Conservation (phyloP, 345 rosid species). For the Gossypium ekmanianum region DNA sequence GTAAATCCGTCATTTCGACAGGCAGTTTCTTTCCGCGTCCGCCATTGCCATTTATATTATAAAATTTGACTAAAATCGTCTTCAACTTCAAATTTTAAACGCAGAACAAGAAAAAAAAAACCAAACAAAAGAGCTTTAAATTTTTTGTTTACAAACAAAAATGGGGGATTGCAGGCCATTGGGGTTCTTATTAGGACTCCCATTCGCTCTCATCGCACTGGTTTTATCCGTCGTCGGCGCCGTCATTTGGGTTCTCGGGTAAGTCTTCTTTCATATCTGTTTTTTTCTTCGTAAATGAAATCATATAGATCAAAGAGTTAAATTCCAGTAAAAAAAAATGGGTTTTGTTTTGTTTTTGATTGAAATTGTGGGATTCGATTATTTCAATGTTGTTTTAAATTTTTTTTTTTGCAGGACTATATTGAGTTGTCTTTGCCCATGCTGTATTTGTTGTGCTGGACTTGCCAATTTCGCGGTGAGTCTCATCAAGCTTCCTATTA, state of each 20-base stretch:
- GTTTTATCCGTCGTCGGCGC: conserved; percentile 63
- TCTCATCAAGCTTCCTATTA: conserved; percentile 68
- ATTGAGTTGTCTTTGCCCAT: conserved; percentile 84
- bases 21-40: conserved; percentile 17
- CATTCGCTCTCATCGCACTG: conserved; percentile 71
- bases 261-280: not conserved
- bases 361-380: not conserved
- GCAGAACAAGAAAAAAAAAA: too few species aligned
- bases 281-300: not conserved
- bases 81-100: not conserved
- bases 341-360: not conserved
- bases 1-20: not conserved
- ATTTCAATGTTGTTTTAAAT: not conserved
- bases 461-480: conserved; percentile 60
- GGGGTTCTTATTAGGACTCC: conserved; percentile 76
- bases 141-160: not conserved
- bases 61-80: not conserved
- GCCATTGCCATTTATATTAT: not conserved
- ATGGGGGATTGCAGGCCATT: conserved; percentile 79
- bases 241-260: conserved; percentile 80
- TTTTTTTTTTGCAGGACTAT: conserved; percentile 38
- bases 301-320: not conserved
- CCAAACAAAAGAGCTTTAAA: not conserved
- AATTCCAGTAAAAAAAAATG: not conserved
- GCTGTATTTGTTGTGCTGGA: conserved; percentile 67